Evolutionary conservation across 768 basidiomycete genomes (phyloP).

Genomic region (Udeniomyces megalosporus): DNA sequence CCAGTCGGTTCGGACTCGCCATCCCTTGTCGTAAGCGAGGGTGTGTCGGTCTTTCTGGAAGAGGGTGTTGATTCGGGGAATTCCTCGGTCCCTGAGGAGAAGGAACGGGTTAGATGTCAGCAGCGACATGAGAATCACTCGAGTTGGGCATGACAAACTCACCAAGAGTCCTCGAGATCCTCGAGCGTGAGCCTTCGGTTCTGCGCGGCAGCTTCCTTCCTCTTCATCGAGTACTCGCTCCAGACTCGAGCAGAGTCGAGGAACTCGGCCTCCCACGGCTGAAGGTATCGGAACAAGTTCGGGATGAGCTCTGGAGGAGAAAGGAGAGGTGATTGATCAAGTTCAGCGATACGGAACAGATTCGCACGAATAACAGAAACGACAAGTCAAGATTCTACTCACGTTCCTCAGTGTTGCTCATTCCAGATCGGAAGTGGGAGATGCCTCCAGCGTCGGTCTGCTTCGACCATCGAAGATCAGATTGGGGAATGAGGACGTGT

Average conservation of each 20-base stretch:
- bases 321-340: not conserved
- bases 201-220: constrained; percentile 98
- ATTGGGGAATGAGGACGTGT: constrained; percentile 94
- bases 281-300: constrained; percentile 88
- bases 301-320: constrained; percentile 57
- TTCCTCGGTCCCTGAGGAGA: constrained; percentile 17
- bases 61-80: constrained; percentile 87
- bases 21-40: constrained; percentile 94
- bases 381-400: too few relatives aligned
- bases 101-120: not conserved
- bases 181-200: constrained; percentile 92
- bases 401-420: constrained; percentile 48
- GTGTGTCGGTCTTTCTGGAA: constrained; percentile 81
- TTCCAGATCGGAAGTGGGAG: constrained; percentile 97
- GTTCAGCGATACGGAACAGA: not conserved
- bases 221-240: constrained; percentile 98
- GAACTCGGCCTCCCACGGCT: constrained; percentile 97
- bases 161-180: constrained; percentile 93
- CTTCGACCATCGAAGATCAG: constrained; percentile 92
- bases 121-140: constrained; percentile 57
- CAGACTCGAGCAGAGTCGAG: constrained; percentile 95
- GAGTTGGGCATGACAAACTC: constrained; percentile 36
- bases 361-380: not conserved
- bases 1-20: constrained; percentile 96
- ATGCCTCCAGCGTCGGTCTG: constrained; percentile 96